phyloP scores from a whole-genome alignment of 1,284 basidiomycete genomes.

The Trametes versicolor region DNA sequence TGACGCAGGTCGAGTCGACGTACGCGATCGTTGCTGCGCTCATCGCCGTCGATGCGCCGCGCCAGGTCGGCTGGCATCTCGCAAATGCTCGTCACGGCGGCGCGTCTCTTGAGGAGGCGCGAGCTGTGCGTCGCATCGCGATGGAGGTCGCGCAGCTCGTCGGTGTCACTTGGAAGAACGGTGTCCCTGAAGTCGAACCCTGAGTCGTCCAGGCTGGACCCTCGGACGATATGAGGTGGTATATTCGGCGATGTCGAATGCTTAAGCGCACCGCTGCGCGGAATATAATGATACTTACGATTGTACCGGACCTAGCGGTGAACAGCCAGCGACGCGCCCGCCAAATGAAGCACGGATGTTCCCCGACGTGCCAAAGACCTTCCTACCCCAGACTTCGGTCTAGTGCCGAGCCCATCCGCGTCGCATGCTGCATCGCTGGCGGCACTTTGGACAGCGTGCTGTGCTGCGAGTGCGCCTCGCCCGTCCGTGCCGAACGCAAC shows the following conservation, averaged over 20 bases:
- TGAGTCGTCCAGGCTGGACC: neutral
- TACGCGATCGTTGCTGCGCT: conserved; percentile 60
- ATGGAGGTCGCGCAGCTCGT: conserved; percentile 43
- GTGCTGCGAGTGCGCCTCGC: conserved; percentile 7
- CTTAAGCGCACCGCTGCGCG: too few species aligned
- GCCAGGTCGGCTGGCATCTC: conserved; percentile 65
- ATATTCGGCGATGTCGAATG: neutral
- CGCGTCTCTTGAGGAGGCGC: conserved; percentile 44
- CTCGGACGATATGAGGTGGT: neutral
- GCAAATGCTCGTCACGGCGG: conserved; percentile 51
- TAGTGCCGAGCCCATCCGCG: too few species aligned
- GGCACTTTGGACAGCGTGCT: neutral
- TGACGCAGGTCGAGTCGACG: conserved; percentile 56
- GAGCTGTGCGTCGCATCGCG: conserved; percentile 46
- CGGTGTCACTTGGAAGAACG: conserved; percentile 55
- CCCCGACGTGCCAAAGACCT: neutral
- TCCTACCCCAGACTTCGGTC: too few species aligned
- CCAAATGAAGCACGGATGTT: neutral
- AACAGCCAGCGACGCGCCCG: neutral
- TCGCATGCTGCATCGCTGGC: neutral
- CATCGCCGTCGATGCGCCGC: conserved; percentile 60
- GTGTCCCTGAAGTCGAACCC: conserved; percentile 49
- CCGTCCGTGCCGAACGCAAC: neutral
- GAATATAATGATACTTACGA: neutral
- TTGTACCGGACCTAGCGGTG: neutral